Base-by-base conservation (phyloP, 495 filamentous ascomycete genomes). In the Podospora fimiseda region DNA sequence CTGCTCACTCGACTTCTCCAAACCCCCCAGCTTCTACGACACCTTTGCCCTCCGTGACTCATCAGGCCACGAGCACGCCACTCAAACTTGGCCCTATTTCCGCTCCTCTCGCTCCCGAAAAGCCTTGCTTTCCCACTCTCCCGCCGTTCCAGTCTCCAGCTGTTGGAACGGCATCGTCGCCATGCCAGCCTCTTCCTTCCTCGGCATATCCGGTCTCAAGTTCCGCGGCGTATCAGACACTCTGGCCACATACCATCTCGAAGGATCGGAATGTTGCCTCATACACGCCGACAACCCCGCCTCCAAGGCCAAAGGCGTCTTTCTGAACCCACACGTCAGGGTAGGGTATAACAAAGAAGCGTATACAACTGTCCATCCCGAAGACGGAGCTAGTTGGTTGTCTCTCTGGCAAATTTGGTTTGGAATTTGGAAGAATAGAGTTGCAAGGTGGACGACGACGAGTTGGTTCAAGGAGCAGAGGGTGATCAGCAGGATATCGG, bases 111-210 rank as follows among this genome's bases (percentile, higher is more conserved):
- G 62, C 13, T 88, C 88, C 9, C 74, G 81, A 30, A 61, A 75
- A 9, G 81, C 86, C 0, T 69, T 89, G 23, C 67, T 75, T 11
- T 33, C 27, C 21, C 59, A 55, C 3, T 73, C 77, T 55, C 55
- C 68, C 2, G 81, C 87, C 0, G 76, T 91, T 6, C 84, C 82
- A 2, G 88, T 94, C 0, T 69, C 65, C 23, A 87, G 83, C 51
- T 95, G 89, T 66, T 95, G 89, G 89, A 93, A 93, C 48, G 88
- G 89, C 40, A 85, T 92, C 74, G 33, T 72, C 85, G 8, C 58
- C 19, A 65, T 67, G 64, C 62, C 62, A 13, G 50, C 64, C 1
- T 56, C 55, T 1, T 51, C 58, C 33, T 67, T 67, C 45, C 57
- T 55, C 13, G 62, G 60, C 27, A 49, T 51, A 46, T 41, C 48